Percentiles rank a stretch among this genome's conserved stretches.
Evolutionary conservation across 169 alveolate genomes (phyloP).

Genomic region (Eimeria acervulina): DNA sequence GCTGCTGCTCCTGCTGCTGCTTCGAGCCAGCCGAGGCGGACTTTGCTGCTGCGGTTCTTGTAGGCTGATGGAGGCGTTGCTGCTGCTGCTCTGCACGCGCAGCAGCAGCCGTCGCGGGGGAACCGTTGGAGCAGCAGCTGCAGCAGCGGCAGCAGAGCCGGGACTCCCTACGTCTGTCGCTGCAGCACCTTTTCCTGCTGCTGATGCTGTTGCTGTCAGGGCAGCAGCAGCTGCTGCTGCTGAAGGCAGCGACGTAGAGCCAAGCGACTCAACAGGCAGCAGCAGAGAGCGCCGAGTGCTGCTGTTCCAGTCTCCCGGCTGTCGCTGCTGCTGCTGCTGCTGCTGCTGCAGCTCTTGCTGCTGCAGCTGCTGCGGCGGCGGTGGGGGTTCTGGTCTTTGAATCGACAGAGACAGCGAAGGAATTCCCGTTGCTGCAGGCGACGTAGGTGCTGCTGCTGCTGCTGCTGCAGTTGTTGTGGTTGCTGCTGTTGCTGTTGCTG

Average conservation of each 20-base stretch:
- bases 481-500: no score
- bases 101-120: conserved; percentile 25
- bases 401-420: conserved; percentile 18
- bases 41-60: conserved; percentile 58
- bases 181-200: conserved; percentile 6
- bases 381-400: conserved; percentile 1
- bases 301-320: conserved; percentile 3
- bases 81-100: not conserved
- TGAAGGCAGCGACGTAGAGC: not conserved
- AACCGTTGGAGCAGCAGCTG: no score
- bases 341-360: conserved; percentile 42
- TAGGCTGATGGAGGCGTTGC: conserved; percentile 7
- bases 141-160: not conserved
- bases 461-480: not conserved
- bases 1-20: not conserved
- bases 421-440: conserved; percentile 28
- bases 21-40: not conserved
- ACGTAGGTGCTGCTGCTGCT: not conserved
- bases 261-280: conserved; percentile 31
- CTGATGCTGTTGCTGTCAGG: conserved; percentile 5
- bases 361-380: no score
- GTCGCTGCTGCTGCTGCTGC: conserved; percentile 38
- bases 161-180: not conserved
- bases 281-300: conserved; percentile 33
- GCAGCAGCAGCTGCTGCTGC: not conserved